Evolutionary conservation across 208 protist species (phyloP).

Genomic region (Herpetomonas samuelpessoai): DNA sequence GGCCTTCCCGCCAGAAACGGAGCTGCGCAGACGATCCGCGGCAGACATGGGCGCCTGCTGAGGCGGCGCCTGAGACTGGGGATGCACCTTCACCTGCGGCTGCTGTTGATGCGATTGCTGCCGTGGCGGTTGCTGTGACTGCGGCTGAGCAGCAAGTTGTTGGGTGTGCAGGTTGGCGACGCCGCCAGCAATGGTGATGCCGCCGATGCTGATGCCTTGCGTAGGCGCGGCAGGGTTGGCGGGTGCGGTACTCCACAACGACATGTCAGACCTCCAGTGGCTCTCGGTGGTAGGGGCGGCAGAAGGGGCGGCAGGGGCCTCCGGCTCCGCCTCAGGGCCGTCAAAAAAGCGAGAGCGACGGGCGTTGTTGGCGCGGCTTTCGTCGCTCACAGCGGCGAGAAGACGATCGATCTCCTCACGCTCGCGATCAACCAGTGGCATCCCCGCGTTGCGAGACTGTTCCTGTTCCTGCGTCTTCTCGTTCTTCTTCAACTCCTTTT

Average conservation of each 20-base stretch:
- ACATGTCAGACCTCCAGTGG: slow-evolving; percentile 20
- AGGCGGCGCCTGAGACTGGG: background rate
- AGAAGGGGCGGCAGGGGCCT: slow-evolving; percentile 11
- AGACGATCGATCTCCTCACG: slow-evolving; percentile 52
- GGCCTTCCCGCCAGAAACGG: slow-evolving; percentile 7
- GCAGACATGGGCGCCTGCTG: slow-evolving; percentile 4
- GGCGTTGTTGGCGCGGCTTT: slow-evolving; percentile 10
- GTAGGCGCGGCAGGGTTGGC: slow-evolving; percentile 16
- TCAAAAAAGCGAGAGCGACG: slow-evolving; percentile 61
- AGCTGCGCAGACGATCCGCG: slow-evolving; percentile 1
- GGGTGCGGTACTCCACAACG: slow-evolving; percentile 25
- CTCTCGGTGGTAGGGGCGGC: slow-evolving; percentile 20
- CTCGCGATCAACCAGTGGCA: slow-evolving; percentile 3
- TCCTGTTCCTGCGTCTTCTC: slow-evolving; percentile 26
- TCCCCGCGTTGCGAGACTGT: slow-evolving; percentile 26
- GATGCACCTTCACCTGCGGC: background rate
- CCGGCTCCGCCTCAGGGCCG: slow-evolving; percentile 1
- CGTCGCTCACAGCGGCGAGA: slow-evolving; percentile 26
- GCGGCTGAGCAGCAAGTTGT: slow-evolving; percentile 5
- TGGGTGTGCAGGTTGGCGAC: background rate
- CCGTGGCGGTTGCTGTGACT: slow-evolving; percentile 6
- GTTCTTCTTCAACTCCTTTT: slow-evolving; percentile 38
- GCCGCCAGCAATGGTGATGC: background rate
- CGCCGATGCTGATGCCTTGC: background rate
- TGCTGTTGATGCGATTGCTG: slow-evolving; percentile 7